A percentile compares a stretch with the other conserved stretches of the same genome.
Conservation (phyloP, 2,329 filamentous ascomycete genomes). For the Aspergillus latus region DNA sequence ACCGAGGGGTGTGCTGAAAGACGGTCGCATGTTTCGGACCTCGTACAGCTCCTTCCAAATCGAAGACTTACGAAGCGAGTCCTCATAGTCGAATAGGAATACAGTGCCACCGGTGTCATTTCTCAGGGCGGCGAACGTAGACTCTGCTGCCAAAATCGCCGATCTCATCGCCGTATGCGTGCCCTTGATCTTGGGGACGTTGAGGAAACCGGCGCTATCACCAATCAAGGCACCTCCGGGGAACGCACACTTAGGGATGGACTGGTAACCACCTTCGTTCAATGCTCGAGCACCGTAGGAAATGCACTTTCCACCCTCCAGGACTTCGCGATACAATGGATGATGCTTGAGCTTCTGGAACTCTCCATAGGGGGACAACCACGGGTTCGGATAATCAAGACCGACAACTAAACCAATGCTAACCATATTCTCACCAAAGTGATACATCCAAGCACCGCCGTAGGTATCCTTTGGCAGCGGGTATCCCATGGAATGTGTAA, state of each 20-base stretch:
- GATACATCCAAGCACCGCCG: constrained; percentile 98
- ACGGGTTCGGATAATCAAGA: constrained; percentile 94
- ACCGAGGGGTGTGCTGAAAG: constrained; percentile 84
- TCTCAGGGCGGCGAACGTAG: constrained; percentile 74
- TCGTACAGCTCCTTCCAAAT: constrained; percentile 95
- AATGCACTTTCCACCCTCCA: constrained; percentile 97
- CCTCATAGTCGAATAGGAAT: constrained; percentile 94
- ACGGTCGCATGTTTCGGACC: constrained; percentile 96
- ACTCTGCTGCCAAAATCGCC: constrained; percentile 93
- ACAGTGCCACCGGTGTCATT: constrained; percentile 63
- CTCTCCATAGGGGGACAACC: constrained; percentile 91
- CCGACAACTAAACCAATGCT: constrained; percentile 88
- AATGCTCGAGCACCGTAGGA: constrained; percentile 91
- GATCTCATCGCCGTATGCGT: constrained; percentile 98
- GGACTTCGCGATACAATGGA: constrained; percentile 77
- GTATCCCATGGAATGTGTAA: constrained; percentile 90
- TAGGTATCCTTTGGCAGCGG: constrained; percentile 86
- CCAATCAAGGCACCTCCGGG: constrained; percentile 93
- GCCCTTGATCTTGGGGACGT: constrained; percentile 97
- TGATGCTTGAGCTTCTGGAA: constrained; percentile 99
- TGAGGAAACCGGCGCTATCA: constrained; percentile 94
- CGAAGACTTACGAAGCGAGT: constrained; percentile 75
- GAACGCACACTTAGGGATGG: constrained; percentile 94
- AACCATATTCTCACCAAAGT: constrained; percentile 96
- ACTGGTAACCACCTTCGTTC: constrained; percentile 94